Base-by-base conservation (phyloP, 306 rosid genomes). In the Citrullus amarus region DNA sequence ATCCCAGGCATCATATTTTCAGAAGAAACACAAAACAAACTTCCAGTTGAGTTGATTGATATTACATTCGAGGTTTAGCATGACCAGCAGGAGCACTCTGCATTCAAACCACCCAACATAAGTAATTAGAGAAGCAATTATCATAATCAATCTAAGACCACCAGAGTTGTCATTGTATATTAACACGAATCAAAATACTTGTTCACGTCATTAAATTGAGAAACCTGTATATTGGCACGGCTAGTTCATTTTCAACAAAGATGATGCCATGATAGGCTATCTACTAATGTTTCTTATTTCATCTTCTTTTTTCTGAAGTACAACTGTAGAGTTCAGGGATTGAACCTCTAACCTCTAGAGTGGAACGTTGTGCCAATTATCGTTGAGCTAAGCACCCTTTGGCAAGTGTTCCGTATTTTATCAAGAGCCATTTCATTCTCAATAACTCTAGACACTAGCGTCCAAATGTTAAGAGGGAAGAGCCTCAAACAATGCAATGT, bases 21-120 rank as follows among this genome's bases (percentile, higher is more conserved):
- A 50, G 46, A 8, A 4, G 44, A 30, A 32, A 74, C 41, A 53
- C 46, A 32, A 32, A 73, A 73, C 43, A 34, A 53, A 53, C 59
- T 30, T 36, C 48, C 17, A 16, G 16, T 5, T 53, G 60, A 9
- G 17, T 74, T 14, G 78, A 53, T 32, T 54, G 63, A 74, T 74
- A 48, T 53, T 17, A 74, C 62, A 74, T 74, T 18, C 63, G 62
- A 54, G 78, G 32, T 74, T 74, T 74, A 34, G 50, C 63, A 74
- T 28, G 48, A 17, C 78, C 78, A 15, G 6, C 62, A 0, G 62
- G 48, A 74, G 78, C 78, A 54, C 78, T 53, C 78, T 74, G 78
- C 78, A 69, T 44, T 15, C 57, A 50, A 50, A 28, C 11, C 59
- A 48, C 36, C n/a, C 54, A 70, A 44, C 6, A 69, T 22, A 69